phyloP scores from a whole-genome alignment of 495 filamentous ascomycete species.

The Podospora appendiculata region DNA sequence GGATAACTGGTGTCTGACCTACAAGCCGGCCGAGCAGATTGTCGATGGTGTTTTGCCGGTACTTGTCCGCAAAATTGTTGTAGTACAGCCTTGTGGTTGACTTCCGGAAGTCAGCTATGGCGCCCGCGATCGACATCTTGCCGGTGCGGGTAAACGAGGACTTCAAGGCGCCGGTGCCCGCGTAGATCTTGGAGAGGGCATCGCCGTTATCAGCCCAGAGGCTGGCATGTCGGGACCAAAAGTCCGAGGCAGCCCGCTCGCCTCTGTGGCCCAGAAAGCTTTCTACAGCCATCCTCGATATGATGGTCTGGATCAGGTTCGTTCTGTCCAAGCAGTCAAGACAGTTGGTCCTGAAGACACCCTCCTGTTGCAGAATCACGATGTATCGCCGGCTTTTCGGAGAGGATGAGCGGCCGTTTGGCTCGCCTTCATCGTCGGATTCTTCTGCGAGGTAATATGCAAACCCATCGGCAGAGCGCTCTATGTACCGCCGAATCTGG shows the following conservation, averaged over 20 bases:
- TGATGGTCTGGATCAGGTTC: conserved; percentile 91
- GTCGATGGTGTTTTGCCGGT: conserved; percentile 89
- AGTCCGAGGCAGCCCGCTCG: conserved; percentile 60
- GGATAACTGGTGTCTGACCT: conserved; percentile 71
- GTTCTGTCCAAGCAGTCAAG: conserved; percentile 94
- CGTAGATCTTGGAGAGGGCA: conserved; percentile 89
- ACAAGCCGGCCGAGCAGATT: conserved; percentile 77
- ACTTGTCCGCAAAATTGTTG: conserved; percentile 95
- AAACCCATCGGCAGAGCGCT: conserved; percentile 73
- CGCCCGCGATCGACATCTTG: conserved; percentile 92
- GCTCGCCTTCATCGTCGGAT: conserved; percentile 35
- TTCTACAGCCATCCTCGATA: conserved; percentile 86
- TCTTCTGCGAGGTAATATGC: conserved; percentile 84
- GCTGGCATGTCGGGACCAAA: conserved; percentile 83
- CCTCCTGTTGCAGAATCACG: conserved; percentile 81
- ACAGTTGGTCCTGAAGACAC: conserved; percentile 92
- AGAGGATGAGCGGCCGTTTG: conserved; percentile 2
- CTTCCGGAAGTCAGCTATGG: conserved; percentile 91
- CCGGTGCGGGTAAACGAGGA: conserved; percentile 93
- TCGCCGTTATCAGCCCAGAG: conserved; percentile 99
- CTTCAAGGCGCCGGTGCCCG: conserved; percentile 90
- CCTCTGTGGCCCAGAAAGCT: conserved; percentile 63
- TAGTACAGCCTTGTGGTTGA: conserved; percentile 89
- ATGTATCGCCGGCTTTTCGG: conserved; percentile 43
- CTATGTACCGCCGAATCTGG: conserved; percentile 65